phyloP scores from a whole-genome alignment of 2,329 filamentous ascomycete species.

The Penicillium sp. region DNA sequence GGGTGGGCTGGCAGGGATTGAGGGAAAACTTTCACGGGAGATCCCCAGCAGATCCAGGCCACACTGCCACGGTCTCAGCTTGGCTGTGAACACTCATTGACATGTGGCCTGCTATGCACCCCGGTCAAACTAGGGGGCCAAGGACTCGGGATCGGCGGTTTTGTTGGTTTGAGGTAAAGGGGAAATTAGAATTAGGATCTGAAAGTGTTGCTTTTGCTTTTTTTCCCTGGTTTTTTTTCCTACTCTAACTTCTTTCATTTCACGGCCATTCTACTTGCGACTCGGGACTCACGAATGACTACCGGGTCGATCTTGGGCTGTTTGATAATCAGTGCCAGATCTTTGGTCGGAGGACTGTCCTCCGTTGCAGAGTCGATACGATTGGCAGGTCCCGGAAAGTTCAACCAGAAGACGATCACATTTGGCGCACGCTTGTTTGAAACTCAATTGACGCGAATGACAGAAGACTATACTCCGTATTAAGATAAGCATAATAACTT shows the following conservation, averaged over 20 bases:
- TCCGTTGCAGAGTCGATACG: slow-evolving; percentile 15
- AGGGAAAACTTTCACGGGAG: slow-evolving; percentile 37
- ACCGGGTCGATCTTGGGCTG: not conserved
- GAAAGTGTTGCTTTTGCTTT: not conserved
- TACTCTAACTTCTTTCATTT: not conserved
- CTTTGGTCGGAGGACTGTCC: slow-evolving; percentile 18
- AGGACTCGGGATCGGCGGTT: slow-evolving; percentile 7
- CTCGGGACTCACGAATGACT: not conserved
- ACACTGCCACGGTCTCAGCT: slow-evolving; percentile 3
- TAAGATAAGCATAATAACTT: not conserved
- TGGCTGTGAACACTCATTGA: not conserved
- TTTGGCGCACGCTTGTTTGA: slow-evolving; percentile 35
- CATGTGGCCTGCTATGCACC: slow-evolving; percentile 9
- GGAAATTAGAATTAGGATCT: not conserved
- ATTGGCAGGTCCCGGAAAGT: slow-evolving; percentile 28
- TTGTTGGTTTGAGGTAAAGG: slow-evolving; percentile 4
- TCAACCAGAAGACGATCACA: slow-evolving; percentile 29
- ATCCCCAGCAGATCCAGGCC: slow-evolving; percentile 38
- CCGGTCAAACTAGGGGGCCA: slow-evolving; percentile 4
- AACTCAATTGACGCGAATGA: slow-evolving; percentile 36
- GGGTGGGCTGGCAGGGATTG: slow-evolving; percentile 26
- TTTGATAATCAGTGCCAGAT: not conserved
- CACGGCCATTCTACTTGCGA: not conserved
- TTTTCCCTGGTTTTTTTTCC: not conserved
- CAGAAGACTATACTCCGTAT: slow-evolving; percentile 10